Conservation (phyloP, 176 grass and related monocot species). For the Raddia guianensis region DNA sequence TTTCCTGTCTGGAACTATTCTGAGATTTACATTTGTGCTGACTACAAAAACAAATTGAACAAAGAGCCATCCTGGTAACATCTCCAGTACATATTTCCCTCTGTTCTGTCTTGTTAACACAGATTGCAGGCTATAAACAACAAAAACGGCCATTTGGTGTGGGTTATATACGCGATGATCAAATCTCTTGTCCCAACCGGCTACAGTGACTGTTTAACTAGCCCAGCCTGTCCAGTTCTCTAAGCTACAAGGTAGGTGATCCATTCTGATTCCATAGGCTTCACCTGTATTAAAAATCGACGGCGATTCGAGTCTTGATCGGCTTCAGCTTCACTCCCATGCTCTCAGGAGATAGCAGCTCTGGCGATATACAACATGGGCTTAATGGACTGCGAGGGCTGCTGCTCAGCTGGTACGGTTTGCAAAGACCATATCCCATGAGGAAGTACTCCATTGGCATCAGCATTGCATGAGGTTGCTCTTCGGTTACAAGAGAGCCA, state of each 20-base stretch:
- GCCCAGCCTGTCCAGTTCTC: not conserved
- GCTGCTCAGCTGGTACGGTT: constrained; percentile 62
- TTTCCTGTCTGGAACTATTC: constrained; percentile 36
- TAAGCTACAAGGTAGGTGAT: not conserved
- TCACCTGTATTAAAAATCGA: constrained; percentile 48
- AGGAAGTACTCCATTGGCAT: constrained; percentile 86
- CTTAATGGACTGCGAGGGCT: constrained; percentile 77
- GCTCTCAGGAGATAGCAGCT: constrained; percentile 85
- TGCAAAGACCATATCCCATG: constrained; percentile 70
- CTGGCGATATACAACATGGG: constrained; percentile 68
- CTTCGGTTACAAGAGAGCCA: constrained; percentile 83
- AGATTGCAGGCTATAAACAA: constrained; percentile 19
- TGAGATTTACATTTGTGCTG: constrained; percentile 45
- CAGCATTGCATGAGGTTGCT: constrained; percentile 77
- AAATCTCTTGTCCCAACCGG: not conserved
- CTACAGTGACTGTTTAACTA: not conserved
- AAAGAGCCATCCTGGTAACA: constrained; percentile 24
- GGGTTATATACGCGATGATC: not conserved
- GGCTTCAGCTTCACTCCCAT: constrained; percentile 92
- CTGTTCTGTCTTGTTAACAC: not conserved
- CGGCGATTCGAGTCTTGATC: constrained; percentile 64
- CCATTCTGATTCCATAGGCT: constrained; percentile 13
- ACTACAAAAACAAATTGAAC: constrained; percentile 40
- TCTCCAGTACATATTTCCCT: not conserved
- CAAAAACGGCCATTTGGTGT: constrained; percentile 2